phyloP scores from a whole-genome alignment of 2,329 filamentous ascomycete species.

The Alternaria sp. region DNA sequence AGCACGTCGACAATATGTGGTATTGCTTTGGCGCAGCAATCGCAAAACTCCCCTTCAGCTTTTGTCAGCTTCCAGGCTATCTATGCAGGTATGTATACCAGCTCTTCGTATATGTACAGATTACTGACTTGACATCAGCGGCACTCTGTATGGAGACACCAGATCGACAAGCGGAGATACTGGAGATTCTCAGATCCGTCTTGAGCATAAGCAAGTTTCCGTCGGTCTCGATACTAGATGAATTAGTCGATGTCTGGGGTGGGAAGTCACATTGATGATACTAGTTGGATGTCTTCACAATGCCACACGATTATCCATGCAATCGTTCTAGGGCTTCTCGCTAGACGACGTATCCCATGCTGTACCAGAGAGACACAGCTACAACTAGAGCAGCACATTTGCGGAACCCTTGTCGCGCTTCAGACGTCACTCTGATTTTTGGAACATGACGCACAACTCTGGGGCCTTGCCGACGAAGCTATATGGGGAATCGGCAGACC shows the following conservation, averaged over 20 bases:
- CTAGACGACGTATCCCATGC: background rate
- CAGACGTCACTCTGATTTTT: background rate
- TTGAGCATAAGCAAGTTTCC: constrained; percentile 36
- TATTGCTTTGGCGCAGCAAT: constrained; percentile 54
- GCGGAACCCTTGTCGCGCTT: background rate
- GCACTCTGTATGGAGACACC: constrained; percentile 29
- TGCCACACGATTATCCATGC: background rate
- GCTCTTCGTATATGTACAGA: background rate
- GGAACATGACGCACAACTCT: background rate
- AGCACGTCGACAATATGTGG: constrained; percentile 58
- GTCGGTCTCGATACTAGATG: constrained; percentile 30
- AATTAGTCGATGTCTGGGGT: constrained; percentile 35
- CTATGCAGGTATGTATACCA: constrained; percentile 33
- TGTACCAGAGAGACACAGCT: background rate
- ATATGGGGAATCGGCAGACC: background rate
- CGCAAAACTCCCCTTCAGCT: constrained; percentile 33
- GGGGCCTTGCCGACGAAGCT: background rate
- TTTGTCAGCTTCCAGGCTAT: constrained; percentile 40
- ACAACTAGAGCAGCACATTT: background rate
- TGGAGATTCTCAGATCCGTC: constrained; percentile 21
- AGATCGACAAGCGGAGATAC: constrained; percentile 24
- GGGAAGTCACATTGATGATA: constrained; percentile 37
- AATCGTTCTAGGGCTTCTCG: background rate
- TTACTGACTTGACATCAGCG: constrained; percentile 11
- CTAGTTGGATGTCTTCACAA: background rate